Percentiles rank a stretch among this genome's conserved stretches.
phyloP scores from a whole-genome alignment of 1,284 basidiomycete genomes.

The Vanrija pseudolonga region DNA sequence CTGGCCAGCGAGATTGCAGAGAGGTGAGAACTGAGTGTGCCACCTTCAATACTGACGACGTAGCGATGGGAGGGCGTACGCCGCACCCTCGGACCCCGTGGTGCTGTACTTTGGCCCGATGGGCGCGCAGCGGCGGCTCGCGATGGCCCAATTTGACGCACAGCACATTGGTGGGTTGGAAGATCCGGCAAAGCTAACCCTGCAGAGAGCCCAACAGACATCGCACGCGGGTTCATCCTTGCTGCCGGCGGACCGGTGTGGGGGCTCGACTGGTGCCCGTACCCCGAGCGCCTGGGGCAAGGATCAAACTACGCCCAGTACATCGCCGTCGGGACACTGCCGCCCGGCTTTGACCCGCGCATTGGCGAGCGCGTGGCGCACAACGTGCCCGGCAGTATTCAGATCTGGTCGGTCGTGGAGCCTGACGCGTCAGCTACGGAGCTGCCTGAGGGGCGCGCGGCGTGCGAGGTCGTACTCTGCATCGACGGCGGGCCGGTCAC shows the following conservation, averaged over 20 bases:
- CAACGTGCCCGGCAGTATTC: conserved; percentile 33
- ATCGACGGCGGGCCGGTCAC: conserved; percentile 68
- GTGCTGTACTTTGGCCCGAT: conserved; percentile 24
- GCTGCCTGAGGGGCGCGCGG: conserved; percentile 13
- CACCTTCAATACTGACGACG: background rate
- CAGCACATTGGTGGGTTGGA: conserved; percentile 19
- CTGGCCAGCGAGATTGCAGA: too few relatives aligned
- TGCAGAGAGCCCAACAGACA: background rate
- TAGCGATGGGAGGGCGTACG: conserved; percentile 30
- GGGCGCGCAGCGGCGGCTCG: conserved; percentile 11
- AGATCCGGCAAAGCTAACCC: background rate
- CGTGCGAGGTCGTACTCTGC: conserved; percentile 56
- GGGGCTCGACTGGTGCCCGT: conserved; percentile 87
- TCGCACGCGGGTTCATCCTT: conserved; percentile 47
- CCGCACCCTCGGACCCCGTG: conserved; percentile 12
- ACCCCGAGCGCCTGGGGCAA: conserved; percentile 58
- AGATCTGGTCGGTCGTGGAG: conserved; percentile 47
- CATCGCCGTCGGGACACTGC: conserved; percentile 74
- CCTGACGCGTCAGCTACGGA: background rate
- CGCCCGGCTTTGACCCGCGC: conserved; percentile 24
- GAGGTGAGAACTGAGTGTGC: background rate
- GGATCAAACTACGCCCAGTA: conserved; percentile 64
- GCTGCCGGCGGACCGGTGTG: conserved; percentile 79
- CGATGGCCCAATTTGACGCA: conserved; percentile 19
- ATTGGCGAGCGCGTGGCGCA: conserved; percentile 25